Evolutionary conservation across 768 basidiomycete species (phyloP).

Genomic region (Chlorophyllum brunneum): DNA sequence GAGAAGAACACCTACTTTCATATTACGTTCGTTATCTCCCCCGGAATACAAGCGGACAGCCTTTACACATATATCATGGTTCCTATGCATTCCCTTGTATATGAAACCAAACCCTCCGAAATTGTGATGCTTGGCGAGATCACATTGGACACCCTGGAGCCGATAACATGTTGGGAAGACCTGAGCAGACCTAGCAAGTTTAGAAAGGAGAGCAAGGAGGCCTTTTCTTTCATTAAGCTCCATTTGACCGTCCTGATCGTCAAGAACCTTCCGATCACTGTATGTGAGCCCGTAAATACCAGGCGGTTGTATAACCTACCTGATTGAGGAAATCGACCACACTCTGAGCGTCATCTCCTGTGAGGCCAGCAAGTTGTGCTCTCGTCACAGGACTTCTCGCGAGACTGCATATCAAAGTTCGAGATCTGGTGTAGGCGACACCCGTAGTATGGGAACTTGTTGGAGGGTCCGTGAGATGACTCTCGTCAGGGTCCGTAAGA

Average conservation of each 20-base stretch:
- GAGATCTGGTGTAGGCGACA: too few species aligned
- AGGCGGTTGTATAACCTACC: background rate
- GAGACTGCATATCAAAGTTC: background rate
- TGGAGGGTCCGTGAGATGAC: too few species aligned
- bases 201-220: background rate
- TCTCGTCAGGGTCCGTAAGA: too few species aligned
- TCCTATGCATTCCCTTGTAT: background rate
- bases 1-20: background rate
- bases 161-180: background rate
- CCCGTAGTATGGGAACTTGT: too few species aligned
- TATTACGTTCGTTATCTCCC: background rate
- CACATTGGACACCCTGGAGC: background rate
- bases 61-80: background rate
- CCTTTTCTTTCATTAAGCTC: background rate
- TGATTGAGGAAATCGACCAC: background rate
- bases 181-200: background rate
- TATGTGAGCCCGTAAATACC: background rate
- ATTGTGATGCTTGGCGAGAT: background rate
- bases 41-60: background rate
- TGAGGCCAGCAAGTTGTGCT: background rate
- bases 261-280: background rate
- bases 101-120: background rate
- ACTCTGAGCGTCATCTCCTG: background rate
- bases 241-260: background rate
- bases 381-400: background rate